Conservation (phyloP, 495 filamentous ascomycete species). For the Entonaema liquescens region DNA sequence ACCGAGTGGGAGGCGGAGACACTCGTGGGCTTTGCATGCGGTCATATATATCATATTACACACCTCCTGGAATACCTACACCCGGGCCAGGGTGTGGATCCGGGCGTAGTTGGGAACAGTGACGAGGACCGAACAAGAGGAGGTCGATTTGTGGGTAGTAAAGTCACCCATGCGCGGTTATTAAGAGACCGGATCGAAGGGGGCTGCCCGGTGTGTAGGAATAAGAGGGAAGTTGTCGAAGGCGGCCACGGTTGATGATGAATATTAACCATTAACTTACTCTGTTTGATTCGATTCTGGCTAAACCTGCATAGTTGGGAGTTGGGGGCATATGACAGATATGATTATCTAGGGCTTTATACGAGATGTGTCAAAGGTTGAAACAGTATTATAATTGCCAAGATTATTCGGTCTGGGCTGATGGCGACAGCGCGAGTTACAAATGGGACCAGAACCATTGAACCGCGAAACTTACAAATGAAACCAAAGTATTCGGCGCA, state of each 20-base stretch:
- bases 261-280: neutral
- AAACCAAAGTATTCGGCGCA: neutral
- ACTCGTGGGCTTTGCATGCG: slow-evolving; percentile 89
- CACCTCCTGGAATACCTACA: slow-evolving; percentile 70
- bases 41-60: slow-evolving; percentile 87
- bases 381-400: neutral
- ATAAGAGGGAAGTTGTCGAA: slow-evolving; percentile 40
- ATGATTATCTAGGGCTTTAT: neutral
- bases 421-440: neutral
- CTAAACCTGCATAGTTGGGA: slow-evolving; percentile 20
- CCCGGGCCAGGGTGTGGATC: slow-evolving; percentile 48
- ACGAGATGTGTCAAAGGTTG: neutral
- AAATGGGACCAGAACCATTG: neutral
- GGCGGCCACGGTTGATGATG: slow-evolving; percentile 15
- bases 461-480: neutral
- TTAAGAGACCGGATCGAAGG: slow-evolving; percentile 73
- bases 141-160: slow-evolving; percentile 69
- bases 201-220: slow-evolving; percentile 74
- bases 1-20: slow-evolving; percentile 72
- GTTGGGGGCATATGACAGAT: slow-evolving; percentile 12
- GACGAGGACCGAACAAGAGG: slow-evolving; percentile 48
- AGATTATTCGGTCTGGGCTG: neutral
- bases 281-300: neutral
- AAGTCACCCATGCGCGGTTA: slow-evolving; percentile 88
- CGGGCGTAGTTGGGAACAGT: slow-evolving; percentile 49